Evolutionary conservation across 345 rosid species (phyloP), one percentile per base, ranked within the genome.

Genomic region (Syzygium oleosum): DNA sequence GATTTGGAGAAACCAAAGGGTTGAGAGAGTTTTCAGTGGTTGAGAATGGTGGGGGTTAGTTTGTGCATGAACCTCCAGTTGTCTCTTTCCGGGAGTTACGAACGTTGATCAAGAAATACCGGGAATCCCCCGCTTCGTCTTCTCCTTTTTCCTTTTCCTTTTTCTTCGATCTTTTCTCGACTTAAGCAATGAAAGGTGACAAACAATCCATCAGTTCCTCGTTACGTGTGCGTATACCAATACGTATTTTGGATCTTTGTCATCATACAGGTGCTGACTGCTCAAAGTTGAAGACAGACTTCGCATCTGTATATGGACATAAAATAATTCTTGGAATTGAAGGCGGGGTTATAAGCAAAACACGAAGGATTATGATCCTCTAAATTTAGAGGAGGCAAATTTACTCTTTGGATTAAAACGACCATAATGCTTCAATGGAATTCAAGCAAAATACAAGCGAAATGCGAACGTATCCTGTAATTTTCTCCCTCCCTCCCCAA

Each of bases 1-100:
- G 88, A 87, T 41, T 38, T 88, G 86, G 83, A 88, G 49, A 89
- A 90, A 84, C 86, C 91, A 55, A 52, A 84, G 55, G 58, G n/a
- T 51, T 22, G 54, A 84, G 46, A 68, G 79, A 31, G 38, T 43
- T 43, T 43, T 43, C 46, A 43, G 46, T 43, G 46, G 46, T 43
- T 43, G 46, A 43, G 46, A 43, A 43, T 5, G 6, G 46, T 43
- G 46, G 46, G 46, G 46, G 46, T 6, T 43, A 43, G 46, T 43
- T 43, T 43, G 6, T 5, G 73, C 73, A 31, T n/a, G 38, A n/a
- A 61, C n/a, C 73, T 61, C 19, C 34, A 0, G 73, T n/a, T n/a
- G 19, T 61, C 15, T n/a, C 34, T n/a, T 7, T 61, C n/a, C 38
- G 17, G 9, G 73, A n/a, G 19, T 3, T 12, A 61, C 73, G 73